phyloP scores from a whole-genome alignment of 2,329 filamentous ascomycete species.

The Epichloe typhina region DNA sequence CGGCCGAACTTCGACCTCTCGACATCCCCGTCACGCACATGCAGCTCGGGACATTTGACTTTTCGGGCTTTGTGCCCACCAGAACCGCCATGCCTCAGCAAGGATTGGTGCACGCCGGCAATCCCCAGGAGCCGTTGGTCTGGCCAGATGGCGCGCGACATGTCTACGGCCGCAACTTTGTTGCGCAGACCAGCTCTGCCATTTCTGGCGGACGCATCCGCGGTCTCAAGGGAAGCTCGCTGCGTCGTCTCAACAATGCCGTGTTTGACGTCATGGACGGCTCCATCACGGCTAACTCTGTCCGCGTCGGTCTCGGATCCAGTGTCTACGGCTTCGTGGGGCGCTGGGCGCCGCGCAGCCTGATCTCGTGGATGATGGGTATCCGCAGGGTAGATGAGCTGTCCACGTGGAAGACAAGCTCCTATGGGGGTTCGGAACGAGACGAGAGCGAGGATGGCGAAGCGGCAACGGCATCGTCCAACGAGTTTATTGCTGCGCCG shows the following conservation, averaged over 20 bases:
- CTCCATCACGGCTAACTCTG: constrained; percentile 44
- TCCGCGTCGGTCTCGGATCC: constrained; percentile 75
- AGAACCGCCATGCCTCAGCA: constrained; percentile 19
- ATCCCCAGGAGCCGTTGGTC: constrained; percentile 35
- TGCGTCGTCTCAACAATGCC: constrained; percentile 70
- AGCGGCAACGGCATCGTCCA: constrained; percentile 15
- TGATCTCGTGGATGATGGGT: constrained; percentile 93
- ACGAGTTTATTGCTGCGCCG: constrained; percentile 40
- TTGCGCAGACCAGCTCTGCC: constrained; percentile 39
- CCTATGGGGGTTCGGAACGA: constrained; percentile 21
- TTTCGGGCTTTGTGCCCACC: constrained; percentile 48
- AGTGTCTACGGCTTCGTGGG: constrained; percentile 77
- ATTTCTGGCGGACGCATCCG: constrained; percentile 44
- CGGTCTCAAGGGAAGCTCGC: constrained; percentile 53
- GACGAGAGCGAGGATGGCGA: constrained; percentile 24
- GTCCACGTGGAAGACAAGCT: constrained; percentile 37
- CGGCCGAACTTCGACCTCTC: constrained; percentile 64
- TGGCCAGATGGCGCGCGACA: constrained; percentile 51
- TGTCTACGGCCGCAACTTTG: constrained; percentile 50
- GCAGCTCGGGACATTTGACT: constrained; percentile 84
- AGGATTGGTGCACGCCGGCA: constrained; percentile 28
- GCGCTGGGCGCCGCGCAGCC: constrained; percentile 57
- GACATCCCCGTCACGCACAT: constrained; percentile 73
- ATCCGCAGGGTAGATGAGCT: constrained; percentile 49
- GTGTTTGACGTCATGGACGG: constrained; percentile 81